Evolutionary conservation across 1,284 basidiomycete species (phyloP).

Genomic region (Neolentinus lepideus): DNA sequence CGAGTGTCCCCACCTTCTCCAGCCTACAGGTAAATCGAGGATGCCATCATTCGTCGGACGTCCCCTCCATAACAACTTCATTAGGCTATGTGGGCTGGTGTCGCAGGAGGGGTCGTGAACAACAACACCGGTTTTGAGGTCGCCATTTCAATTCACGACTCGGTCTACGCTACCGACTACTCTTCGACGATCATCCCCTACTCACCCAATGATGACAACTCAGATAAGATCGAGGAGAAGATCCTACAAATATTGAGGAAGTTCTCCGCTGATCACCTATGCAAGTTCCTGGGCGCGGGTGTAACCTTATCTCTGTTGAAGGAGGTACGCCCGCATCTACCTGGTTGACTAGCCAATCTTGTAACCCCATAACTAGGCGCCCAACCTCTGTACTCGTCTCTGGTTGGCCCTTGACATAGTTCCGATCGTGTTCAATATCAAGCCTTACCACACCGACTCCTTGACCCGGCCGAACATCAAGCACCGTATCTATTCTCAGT

Average conservation of each 20-base stretch:
- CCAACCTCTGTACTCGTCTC: slow-evolving; percentile 70
- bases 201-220: slow-evolving; percentile 39
- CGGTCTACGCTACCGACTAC: slow-evolving; percentile 75
- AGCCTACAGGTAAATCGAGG: slow-evolving; percentile 52
- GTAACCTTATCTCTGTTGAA: slow-evolving; percentile 40
- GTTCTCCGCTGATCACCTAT: slow-evolving; percentile 66
- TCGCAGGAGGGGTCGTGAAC: slow-evolving; percentile 52
- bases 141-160: slow-evolving; percentile 73
- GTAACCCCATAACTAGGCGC: slow-evolving; percentile 34
- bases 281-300: slow-evolving; percentile 73
- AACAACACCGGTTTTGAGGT: slow-evolving; percentile 58
- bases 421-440: slow-evolving; percentile 79
- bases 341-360: slow-evolving; percentile 4
- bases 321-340: slow-evolving; percentile 24
- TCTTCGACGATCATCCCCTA: slow-evolving; percentile 46
- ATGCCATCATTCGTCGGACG: slow-evolving; percentile 7
- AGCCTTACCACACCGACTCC: slow-evolving; percentile 71
- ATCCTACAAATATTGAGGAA: slow-evolving; percentile 55
- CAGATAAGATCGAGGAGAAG: slow-evolving; percentile 51
- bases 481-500: slow-evolving; percentile 70
- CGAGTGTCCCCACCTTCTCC: slow-evolving; percentile 46
- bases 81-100: slow-evolving; percentile 80
- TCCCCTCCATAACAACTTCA: slow-evolving; percentile 9
- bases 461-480: slow-evolving; percentile 67
- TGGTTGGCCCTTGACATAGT: slow-evolving; percentile 75